Percentiles rank a stretch among this genome's conserved stretches.
Conservation (phyloP, 306 rosid species). For the Albizia julibrissin region DNA sequence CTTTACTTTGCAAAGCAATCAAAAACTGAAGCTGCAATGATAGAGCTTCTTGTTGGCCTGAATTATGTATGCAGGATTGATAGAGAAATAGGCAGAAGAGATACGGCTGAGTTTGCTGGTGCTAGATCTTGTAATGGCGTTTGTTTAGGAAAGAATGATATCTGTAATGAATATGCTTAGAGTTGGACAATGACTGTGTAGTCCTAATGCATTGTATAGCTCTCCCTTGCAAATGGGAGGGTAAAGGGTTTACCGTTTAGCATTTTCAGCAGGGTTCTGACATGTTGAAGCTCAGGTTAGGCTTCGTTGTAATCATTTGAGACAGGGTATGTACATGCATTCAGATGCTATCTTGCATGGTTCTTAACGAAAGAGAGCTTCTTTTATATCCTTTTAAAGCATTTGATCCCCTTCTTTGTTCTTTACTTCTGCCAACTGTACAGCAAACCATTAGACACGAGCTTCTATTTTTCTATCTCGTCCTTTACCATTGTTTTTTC, state of each 20-base stretch:
- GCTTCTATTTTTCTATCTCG: background rate
- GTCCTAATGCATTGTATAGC: conserved; percentile 25
- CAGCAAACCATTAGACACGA: background rate
- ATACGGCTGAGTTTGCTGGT: conserved; percentile 35
- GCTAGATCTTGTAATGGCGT: conserved; percentile 31
- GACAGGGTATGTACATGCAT: background rate
- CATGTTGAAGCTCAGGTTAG: conserved; percentile 19
- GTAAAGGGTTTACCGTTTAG: conserved; percentile 16
- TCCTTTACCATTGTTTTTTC: background rate
- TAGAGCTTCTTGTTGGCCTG: conserved; percentile 84
- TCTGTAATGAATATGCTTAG: conserved; percentile 31
- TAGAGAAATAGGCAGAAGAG: conserved; percentile 34
- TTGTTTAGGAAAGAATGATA: conserved; percentile 32
- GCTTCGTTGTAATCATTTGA: conserved; percentile 3
- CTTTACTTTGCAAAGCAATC: conserved; percentile 74
- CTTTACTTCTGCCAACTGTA: background rate
- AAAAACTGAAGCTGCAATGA: conserved; percentile 74
- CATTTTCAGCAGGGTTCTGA: background rate
- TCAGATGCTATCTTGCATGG: background rate
- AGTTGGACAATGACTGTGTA: conserved; percentile 21
- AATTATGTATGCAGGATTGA: conserved; percentile 58
- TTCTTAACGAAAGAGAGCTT: background rate
- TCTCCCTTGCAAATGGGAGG: conserved; percentile 30
- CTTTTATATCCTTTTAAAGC: background rate
- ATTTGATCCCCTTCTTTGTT: background rate